Evolutionary conservation across 129 eudicot species (phyloP), one percentile per base, ranked within the genome.

Genomic region (Kitagawia praeruptora): DNA sequence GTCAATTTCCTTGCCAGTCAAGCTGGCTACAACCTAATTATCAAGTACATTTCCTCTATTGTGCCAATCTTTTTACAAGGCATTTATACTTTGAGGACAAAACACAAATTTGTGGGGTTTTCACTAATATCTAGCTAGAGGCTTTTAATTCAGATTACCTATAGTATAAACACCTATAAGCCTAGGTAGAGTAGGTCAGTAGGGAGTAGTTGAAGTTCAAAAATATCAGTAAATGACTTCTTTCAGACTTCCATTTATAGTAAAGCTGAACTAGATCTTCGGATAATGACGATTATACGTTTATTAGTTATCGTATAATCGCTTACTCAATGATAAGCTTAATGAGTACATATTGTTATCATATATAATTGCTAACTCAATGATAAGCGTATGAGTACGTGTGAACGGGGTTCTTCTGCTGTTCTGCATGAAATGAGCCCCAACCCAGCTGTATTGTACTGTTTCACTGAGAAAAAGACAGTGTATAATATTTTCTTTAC

Each of bases 1-100:
- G 77, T 46, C 77, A 75, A 75, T 75, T 28, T 53, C 67, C 23
- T 45, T 47, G 23, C 66, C 78, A 75, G 45, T 75, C 79, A 76
- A 49, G 78, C 39, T 15, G 47, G 46, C 58, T 58, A 51, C 79
- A 76, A 51, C 31, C 69, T 53, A 63, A 49, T 51, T 58, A 51
- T 9, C 27, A 34, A 49, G 46, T 53, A 76, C 79, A 76, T 38
- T 34, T 75, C 64, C 64, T 49, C 27, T 75, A 61, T 16, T 28
- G 78, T 47, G 25, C 27, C 78, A 47, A 46, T 75, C 21, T 19
- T 10, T 72, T 44, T 73, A 75, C n/a, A 46, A 27, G 58, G 53
- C 58, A 40, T 75, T 75, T 46, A 45, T 45, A 46, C 34, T 25
- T 73, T 27, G 51, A 31, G 77, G 69, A 61, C 69, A 61, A 61